Evolutionary conservation across 2,329 filamentous ascomycete genomes (phyloP), one percentile per base, ranked within the genome.

Genomic region (Hypomyces perniciosus): DNA sequence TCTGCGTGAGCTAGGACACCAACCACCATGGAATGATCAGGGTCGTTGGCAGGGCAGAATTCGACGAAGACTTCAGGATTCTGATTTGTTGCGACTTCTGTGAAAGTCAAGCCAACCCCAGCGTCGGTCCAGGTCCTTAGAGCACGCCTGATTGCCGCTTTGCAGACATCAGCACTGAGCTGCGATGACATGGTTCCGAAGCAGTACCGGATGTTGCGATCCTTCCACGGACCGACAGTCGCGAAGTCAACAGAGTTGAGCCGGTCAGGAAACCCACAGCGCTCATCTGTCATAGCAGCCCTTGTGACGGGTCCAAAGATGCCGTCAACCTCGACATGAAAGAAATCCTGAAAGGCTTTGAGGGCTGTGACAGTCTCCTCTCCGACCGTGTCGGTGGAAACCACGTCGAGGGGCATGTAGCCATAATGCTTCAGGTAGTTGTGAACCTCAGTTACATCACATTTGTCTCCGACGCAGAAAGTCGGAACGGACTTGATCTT

Each of bases 371-470:
- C 8, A 35, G 47, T 50, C 7, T 50, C 47, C 20, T 20, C 20
- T 6, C 31, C 40, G 13, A 44, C 40, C n/a, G 12, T 34, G 31
- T 39, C 28, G 8, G 38, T 20, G 20, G 20, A 20, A 20, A 20
- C 12, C 9, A 27, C 20, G 4, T 30, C 29, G 6, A 38, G 6
- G 4, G 47, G 41, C 47, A 44, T 50, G 40, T 44, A 50, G 12
- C 41, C 47, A 29, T 39, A 50, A 33, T 44, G 47, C 47, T 44
- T 44, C 26, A 50, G 47, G 29, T 37, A 39, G 30, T 50, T 50
- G 41, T 44, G 13, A n/a, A 45, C 40, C n/a, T 44, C 20, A 12
- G 40, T 50, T 10, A 39, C 47, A 30, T 50, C 47, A 20, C 13
- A 20, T 12, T 35, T 39, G 33, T 50, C 40, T 4, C 40, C 40